phyloP scores from a whole-genome alignment of 306 rosid genomes.

The Begonia loranthoides region DNA sequence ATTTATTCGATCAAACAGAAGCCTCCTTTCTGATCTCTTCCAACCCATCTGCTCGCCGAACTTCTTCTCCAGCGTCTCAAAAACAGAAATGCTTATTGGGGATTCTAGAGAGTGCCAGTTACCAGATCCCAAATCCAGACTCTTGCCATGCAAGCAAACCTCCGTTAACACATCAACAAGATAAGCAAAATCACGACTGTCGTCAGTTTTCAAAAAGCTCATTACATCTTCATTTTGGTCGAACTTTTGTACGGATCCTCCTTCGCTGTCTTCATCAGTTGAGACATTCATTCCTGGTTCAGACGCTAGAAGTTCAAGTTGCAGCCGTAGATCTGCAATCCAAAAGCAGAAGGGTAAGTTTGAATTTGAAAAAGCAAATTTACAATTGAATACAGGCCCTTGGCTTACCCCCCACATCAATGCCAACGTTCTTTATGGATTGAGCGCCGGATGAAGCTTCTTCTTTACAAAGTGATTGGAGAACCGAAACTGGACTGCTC shows the following conservation, averaged over 20 bases:
- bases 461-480: conserved; percentile 39
- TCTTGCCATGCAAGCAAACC: conserved; percentile 24
- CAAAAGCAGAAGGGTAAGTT: conserved; percentile 1
- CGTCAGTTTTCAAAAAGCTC: conserved; percentile 35
- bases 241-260: conserved; percentile 17
- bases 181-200: conserved; percentile 63
- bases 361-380: conserved; percentile 7
- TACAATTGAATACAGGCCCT: conserved; percentile 3
- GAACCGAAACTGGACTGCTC: conserved; percentile 73
- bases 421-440: conserved; percentile 10
- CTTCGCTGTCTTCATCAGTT: conserved; percentile 55
- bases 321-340: conserved; percentile 12
- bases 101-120: conserved; percentile 41
- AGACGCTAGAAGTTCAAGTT: conserved; percentile 24
- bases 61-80: conserved; percentile 61
- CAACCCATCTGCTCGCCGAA: conserved; percentile 55
- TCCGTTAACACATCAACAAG: conserved; percentile 57
- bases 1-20: conserved; percentile 67
- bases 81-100: conserved; percentile 49
- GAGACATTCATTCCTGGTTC: conserved; percentile 52
- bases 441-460: conserved; percentile 19
- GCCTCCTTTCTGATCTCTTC: conserved; percentile 69
- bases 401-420: conserved; percentile 30
- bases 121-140: conserved; percentile 21
- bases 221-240: conserved; percentile 21